Conservation (phyloP, 192 early-diverging fungal species). For the Phlyctochytrium bullatum region DNA sequence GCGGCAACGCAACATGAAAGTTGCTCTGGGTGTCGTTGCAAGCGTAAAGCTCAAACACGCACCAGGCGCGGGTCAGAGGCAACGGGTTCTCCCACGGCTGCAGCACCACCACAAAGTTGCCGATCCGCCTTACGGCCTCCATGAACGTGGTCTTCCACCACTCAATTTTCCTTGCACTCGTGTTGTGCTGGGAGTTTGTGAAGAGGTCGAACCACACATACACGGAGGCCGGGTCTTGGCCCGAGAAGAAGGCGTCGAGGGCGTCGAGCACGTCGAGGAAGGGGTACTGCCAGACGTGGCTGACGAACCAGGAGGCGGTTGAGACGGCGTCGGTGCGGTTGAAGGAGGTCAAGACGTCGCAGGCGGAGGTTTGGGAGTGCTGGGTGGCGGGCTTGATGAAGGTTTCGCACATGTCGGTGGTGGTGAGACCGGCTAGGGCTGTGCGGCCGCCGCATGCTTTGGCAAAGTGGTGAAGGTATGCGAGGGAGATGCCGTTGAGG, state of each 20-base stretch:
- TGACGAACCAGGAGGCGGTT: conserved; percentile 22
- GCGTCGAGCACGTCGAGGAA: conserved; percentile 27
- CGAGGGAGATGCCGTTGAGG: too few species aligned
- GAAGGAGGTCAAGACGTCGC: background rate
- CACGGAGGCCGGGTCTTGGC: background rate
- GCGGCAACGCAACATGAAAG: conserved; percentile 15
- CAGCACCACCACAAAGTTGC: conserved; percentile 14
- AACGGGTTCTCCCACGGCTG: conserved; percentile 20
- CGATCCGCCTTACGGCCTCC: conserved; percentile 12
- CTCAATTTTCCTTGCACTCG: background rate
- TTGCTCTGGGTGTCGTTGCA: conserved; percentile 9
- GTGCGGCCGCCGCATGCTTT: conserved; percentile 15
- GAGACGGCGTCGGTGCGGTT: background rate
- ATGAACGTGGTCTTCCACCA: conserved; percentile 18
- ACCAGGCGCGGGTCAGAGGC: conserved; percentile 25
- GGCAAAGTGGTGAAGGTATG: conserved; percentile 17
- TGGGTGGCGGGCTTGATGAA: conserved; percentile 12
- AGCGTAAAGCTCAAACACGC: conserved; percentile 23
- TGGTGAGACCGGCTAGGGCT: conserved; percentile 13
- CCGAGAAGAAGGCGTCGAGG: conserved; percentile 3
- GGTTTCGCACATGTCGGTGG: conserved; percentile 12
- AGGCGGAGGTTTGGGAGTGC: background rate
- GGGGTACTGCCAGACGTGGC: conserved; percentile 29
- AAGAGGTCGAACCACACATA: conserved; percentile 28
- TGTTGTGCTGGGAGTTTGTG: conserved; percentile 24